These are phyloP conservation scores for Diatrype stigma DNA, from an alignment of 2,329 filamentous ascomycete species.

Conservation along the genomic window DNA sequence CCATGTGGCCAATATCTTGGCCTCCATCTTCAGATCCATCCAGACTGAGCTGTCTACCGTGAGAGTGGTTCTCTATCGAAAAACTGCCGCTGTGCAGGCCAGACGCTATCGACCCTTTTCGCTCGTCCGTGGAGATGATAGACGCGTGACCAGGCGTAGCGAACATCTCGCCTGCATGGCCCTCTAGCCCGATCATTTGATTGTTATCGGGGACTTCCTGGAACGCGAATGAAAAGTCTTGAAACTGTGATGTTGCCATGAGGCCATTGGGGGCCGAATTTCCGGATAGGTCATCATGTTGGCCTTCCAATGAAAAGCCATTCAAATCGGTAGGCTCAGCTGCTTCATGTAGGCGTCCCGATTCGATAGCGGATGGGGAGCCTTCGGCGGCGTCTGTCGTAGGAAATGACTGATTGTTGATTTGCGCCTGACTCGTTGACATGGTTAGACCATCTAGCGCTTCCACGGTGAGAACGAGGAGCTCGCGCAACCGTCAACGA, in stretches of 20 bases:
- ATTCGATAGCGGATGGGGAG: constrained; percentile 27
- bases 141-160: constrained; percentile 24
- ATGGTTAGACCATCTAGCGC: constrained; percentile 30
- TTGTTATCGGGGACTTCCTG: constrained; percentile 37
- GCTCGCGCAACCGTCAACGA: not conserved
- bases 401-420: constrained; percentile 30
- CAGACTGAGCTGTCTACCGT: constrained; percentile 19
- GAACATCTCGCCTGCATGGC: constrained; percentile 30
- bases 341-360: constrained; percentile 26
- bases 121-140: constrained; percentile 32
- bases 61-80: constrained; percentile 17
- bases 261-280: constrained; percentile 29
- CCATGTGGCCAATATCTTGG: constrained; percentile 39
- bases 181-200: constrained; percentile 37
- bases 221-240: constrained; percentile 51
- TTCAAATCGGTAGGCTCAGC: constrained; percentile 31
- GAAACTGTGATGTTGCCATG: constrained; percentile 47
- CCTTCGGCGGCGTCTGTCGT: constrained; percentile 32
- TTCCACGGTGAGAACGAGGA: constrained; percentile 3
- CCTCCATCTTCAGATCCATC: constrained; percentile 44
- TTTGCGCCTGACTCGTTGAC: constrained; percentile 33
- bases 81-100: constrained; percentile 32
- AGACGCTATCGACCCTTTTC: constrained; percentile 33
- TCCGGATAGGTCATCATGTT: constrained; percentile 28
- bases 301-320: constrained; percentile 32